phyloP scores from a whole-genome alignment of 495 filamentous ascomycete genomes.

The Apodospora peruviana region DNA sequence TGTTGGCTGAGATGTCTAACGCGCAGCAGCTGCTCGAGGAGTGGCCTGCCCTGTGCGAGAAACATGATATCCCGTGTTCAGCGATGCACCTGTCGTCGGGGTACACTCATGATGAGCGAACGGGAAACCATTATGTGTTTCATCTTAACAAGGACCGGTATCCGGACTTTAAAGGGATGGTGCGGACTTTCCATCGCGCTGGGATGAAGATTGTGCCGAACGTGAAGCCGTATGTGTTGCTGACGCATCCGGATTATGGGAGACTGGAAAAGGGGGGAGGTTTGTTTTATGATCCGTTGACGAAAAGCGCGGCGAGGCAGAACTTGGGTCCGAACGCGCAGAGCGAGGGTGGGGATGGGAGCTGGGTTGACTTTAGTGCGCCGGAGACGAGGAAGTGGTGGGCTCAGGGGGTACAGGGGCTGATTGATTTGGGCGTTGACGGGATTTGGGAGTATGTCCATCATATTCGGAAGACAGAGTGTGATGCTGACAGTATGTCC shows the following conservation, averaged over 20 bases:
- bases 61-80: constrained; percentile 1
- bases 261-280: constrained; percentile 48
- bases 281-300: constrained; percentile 56
- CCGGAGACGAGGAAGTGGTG: constrained; percentile 58
- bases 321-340: constrained; percentile 65
- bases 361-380: constrained; percentile 65
- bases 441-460: constrained; percentile 50
- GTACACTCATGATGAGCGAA: constrained; percentile 3
- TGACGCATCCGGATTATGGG: constrained; percentile 57
- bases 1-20: background rate
- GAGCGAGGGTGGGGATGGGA: constrained; percentile 60
- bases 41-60: background rate
- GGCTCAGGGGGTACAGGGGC: constrained; percentile 56
- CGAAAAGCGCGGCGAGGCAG: constrained; percentile 47
- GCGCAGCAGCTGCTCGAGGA: constrained; percentile 1
- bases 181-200: constrained; percentile 49
- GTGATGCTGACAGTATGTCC: constrained; percentile 37
- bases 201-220: constrained; percentile 64
- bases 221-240: constrained; percentile 64
- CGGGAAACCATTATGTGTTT: constrained; percentile 4
- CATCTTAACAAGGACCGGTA: constrained; percentile 7
- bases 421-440: constrained; percentile 58
- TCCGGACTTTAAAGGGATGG: constrained; percentile 6
- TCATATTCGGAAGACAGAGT: background rate
- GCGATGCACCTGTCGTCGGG: constrained; percentile 8